phyloP scores from a whole-genome alignment of 305 asterid genomes.

The Fraxinus albicans region DNA sequence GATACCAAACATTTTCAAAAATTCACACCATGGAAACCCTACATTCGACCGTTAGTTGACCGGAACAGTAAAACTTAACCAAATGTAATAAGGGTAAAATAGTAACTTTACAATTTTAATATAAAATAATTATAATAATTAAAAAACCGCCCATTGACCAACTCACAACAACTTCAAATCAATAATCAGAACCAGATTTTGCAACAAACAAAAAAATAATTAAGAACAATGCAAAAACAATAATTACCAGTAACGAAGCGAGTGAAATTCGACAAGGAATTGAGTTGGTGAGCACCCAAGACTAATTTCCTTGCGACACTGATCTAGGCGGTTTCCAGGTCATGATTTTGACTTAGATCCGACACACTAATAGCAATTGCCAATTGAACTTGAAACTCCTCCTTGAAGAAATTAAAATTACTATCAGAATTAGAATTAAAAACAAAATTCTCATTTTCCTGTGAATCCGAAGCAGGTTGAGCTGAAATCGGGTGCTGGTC shows the following conservation, averaged over 20 bases:
- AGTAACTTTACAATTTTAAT: too few species aligned
- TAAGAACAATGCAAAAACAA: neutral
- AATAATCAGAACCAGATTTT: constrained; percentile 9
- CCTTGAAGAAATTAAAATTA: constrained; percentile 63
- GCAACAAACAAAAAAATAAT: neutral
- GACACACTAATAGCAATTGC: constrained; percentile 62
- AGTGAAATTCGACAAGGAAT: constrained; percentile 58
- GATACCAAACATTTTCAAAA: too few species aligned
- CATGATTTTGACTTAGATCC: constrained; percentile 59
- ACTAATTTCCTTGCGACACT: constrained; percentile 85
- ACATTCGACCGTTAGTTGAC: too few species aligned
- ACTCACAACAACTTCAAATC: neutral
- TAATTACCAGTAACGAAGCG: constrained; percentile 73
- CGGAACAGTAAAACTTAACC: too few species aligned
- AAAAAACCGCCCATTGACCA: neutral
- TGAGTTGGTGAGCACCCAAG: constrained; percentile 73
- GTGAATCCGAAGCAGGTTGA: constrained; percentile 2
- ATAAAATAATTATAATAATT: too few species aligned
- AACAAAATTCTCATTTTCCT: constrained; percentile 6
- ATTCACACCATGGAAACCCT: too few species aligned
- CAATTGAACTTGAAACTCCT: constrained; percentile 61
- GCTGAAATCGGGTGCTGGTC: constrained; percentile 11
- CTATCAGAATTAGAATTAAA: neutral
- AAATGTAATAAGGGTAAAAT: too few species aligned
- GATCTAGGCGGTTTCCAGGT: constrained; percentile 82